Evolutionary conservation across 345 rosid genomes (phyloP), one percentile per base, ranked within the genome.

Genomic region (Excoecaria cochinchinensis): DNA sequence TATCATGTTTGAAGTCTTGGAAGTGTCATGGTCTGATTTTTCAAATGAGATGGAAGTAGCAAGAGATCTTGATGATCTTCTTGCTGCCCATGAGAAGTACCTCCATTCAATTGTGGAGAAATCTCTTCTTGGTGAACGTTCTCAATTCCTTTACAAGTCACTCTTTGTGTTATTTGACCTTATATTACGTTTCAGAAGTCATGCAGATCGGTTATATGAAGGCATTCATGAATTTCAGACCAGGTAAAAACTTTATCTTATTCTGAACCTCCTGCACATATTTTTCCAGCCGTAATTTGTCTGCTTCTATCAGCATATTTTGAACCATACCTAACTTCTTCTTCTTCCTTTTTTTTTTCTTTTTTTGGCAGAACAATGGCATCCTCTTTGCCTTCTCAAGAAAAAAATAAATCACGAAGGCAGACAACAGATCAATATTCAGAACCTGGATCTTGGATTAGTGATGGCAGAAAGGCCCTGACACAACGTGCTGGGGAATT

Each of bases 1-100:
- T 82, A 93, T 95, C 65, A 95, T 95, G 99, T 93, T 95, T 81
- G 99, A 95, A 82, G 98, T 95, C 46, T 84, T 95, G 89, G 99
- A 95, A 85, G 97, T 91, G 8, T 95, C 97, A 14, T 95, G 98
- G 98, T 95, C 97, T 72, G 82, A 90, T 74, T 95, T 95, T 81
- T 87, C 90, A 42, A 86, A 84, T 78, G 99, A 89, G 82, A 91
- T 95, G 91, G 98, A 90, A 85, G 89, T 80, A 51, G 95, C 99
- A 72, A 89, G 86, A 82, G 99, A 95, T 87, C 92, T 95, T 39
- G 99, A 95, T 78, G 99, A 95, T 83, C 92, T 95, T 60, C 95
- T 95, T 73, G 91, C 86, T 31, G 99, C 99, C 58, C 99, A 95
- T 76, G 98, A 93, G 75, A 90, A 93, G 79, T 95, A 93, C 76